Conservation (phyloP, 106 monocot genomes). For the Cymbidium sinense region DNA sequence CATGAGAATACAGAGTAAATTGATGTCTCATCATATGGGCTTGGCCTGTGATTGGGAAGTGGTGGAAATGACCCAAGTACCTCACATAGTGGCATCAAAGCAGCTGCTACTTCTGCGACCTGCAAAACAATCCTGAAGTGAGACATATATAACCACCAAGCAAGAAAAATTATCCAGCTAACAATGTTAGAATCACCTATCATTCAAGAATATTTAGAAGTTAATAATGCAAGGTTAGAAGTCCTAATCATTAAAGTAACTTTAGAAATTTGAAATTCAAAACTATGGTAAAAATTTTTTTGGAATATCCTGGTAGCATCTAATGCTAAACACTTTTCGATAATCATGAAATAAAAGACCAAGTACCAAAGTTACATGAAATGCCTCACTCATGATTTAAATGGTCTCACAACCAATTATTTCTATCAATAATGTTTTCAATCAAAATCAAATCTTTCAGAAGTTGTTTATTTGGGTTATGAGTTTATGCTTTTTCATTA, state of each 20-base stretch:
- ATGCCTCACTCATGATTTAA: too few species aligned
- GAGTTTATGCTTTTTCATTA: not conserved
- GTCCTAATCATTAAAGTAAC: not conserved
- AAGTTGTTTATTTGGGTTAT: not conserved
- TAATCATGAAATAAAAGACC: not conserved
- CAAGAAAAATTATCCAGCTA: not conserved
- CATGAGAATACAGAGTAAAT: conserved; percentile 84
- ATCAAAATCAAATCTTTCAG: not conserved
- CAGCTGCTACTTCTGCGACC: conserved; percentile 90
- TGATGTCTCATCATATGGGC: conserved; percentile 46
- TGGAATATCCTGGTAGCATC: too few species aligned
- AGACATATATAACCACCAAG: not conserved
- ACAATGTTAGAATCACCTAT: not conserved
- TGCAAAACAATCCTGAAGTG: conserved; percentile 13
- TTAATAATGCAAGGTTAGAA: not conserved
- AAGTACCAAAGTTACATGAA: not conserved
- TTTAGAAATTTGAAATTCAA: not conserved
- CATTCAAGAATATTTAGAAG: not conserved
- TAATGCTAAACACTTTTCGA: too few species aligned
- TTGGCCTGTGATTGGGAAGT: conserved; percentile 33
- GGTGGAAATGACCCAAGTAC: conserved; percentile 75
- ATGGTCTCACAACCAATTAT: too few species aligned
- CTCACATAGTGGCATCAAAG: conserved; percentile 91
- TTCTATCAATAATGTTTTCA: not conserved
- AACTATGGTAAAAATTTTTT: not conserved